Base-by-base conservation (phyloP, 129 eudicot species). In the Flaveria trinervia region DNA sequence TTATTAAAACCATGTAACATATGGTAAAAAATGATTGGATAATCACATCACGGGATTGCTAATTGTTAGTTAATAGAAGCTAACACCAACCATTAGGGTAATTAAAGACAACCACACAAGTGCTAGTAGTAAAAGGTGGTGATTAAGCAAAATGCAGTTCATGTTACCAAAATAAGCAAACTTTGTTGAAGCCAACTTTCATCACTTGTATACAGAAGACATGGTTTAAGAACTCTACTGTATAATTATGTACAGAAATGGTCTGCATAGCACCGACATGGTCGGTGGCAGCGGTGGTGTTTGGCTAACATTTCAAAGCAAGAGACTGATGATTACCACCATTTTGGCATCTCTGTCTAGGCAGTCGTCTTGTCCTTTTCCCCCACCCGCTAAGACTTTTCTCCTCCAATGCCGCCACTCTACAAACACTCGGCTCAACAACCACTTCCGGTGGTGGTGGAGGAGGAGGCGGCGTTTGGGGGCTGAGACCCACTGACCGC, bases 281-380 rank as follows among this genome's bases (percentile, higher is more conserved):
- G 49, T 60, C 14, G 23, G 25, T 7, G 18, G 49, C 16, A 0
- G 1, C 4, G 6, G 54, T 12, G 54, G 17, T 49, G 50, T 44
- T 23, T 16, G 39, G 17, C 82, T 85, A 81, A 78, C 89, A 88
- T 70, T 90, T 82, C 41, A 84, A 77, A 25, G 81, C 86, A 77
- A 62, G 77, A 25, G 87, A 54, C 26, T 54, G 84, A 65, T 73
- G 85, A 81, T 68, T 66, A 13, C 72, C 69, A 62, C 48, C 69
- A 62, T 41, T 81, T 45, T 79, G 72, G 65, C 88, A 85, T 68
- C 95, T 82, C 77, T 89, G 92, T 65, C 97, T 80, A 0, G 95
- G 97, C 74, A 89, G 44, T 4, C 97, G 95, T 73, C 95, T 72
- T 23, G 94, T 91, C 84, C 90, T 81, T 86, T 87, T 92, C 7